phyloP scores from a whole-genome alignment of 2,329 filamentous ascomycete species.

The Fusarium tupiense region DNA sequence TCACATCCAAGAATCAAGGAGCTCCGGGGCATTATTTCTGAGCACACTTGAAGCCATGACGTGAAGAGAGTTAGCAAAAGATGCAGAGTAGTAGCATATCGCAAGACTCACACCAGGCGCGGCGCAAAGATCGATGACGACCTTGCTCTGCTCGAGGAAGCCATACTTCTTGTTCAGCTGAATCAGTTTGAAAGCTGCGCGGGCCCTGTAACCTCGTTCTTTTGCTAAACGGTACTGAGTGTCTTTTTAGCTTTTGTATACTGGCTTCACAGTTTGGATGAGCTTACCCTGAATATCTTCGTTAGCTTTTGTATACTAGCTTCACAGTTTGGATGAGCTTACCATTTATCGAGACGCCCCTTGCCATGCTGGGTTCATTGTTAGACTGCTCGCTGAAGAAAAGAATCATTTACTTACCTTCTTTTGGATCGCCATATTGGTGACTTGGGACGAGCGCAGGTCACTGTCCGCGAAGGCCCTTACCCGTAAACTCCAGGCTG shows the following conservation, averaged over 20 bases:
- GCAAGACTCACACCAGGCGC: slow-evolving; percentile 77
- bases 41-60: no score
- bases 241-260: no score
- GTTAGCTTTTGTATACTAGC: no score
- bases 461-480: neutral
- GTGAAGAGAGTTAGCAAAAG: no score
- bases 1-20: no score
- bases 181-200: slow-evolving; percentile 97
- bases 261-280: no score
- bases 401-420: slow-evolving; percentile 58
- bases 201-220: slow-evolving; percentile 95
- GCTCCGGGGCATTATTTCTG: no score
- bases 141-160: slow-evolving; percentile 96
- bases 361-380: slow-evolving; percentile 79
- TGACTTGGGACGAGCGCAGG: neutral
- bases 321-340: no score
- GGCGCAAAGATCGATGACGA: slow-evolving; percentile 95
- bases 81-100: no score
- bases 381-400: accelerated
- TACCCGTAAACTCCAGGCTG: neutral
- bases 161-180: slow-evolving; percentile 99
- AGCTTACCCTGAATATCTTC: slow-evolving; percentile 52
- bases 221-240: slow-evolving; percentile 87
- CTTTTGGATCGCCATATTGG: slow-evolving; percentile 86
- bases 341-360: slow-evolving; percentile 96